phyloP scores from a whole-genome alignment of 2,329 filamentous ascomycete species.

The Pezicula neosporulosa region DNA sequence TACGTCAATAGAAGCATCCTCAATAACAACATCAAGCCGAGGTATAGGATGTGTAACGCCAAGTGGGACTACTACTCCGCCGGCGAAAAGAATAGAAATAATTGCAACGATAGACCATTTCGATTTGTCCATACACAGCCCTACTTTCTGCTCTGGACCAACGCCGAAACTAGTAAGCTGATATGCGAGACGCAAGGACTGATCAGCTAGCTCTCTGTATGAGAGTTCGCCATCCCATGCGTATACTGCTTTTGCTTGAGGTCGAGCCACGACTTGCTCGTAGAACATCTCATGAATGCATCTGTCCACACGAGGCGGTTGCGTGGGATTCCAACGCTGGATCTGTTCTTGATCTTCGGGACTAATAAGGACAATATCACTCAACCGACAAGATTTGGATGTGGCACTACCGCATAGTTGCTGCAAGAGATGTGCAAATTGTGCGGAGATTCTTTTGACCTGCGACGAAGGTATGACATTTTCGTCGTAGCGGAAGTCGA shows the following conservation, averaged over 20 bases:
- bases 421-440: constrained; percentile 1
- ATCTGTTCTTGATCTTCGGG: not conserved
- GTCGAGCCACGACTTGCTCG: constrained; percentile 1
- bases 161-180: constrained; percentile 6
- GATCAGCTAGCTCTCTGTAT: constrained; percentile 7
- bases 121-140: constrained; percentile 20
- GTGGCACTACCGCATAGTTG: not conserved
- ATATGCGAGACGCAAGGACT: constrained; percentile 3
- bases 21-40: not conserved
- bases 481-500: constrained; percentile 1
- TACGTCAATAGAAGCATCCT: not conserved
- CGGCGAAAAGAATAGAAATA: constrained; percentile 23
- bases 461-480: not conserved
- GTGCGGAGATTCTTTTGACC: not conserved
- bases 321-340: not conserved
- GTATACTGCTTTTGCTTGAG: constrained; percentile 6
- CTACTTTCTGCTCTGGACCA: constrained; percentile 10
- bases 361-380: constrained; percentile 2
- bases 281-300: constrained; percentile 8
- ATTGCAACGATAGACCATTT: constrained; percentile 22
- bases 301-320: not conserved
- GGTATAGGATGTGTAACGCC: constrained; percentile 7
- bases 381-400: not conserved
- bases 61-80: constrained; percentile 12
- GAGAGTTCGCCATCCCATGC: constrained; percentile 10